Base-by-base conservation (phyloP, 169 alveolate species). In the Condylostoma magnum region DNA sequence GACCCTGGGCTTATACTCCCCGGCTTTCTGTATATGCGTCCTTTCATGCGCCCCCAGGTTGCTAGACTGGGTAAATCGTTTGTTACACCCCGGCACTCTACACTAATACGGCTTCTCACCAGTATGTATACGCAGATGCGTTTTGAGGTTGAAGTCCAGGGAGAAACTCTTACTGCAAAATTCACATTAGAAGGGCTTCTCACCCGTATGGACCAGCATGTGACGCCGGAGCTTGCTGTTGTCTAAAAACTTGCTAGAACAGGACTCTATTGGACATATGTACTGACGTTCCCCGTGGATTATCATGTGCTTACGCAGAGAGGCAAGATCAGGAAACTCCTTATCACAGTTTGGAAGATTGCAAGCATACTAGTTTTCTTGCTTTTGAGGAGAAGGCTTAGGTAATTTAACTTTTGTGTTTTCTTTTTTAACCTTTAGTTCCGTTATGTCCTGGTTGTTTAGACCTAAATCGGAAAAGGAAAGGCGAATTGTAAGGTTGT, bases 51-150 rank as follows among this genome's bases (percentile, higher is more conserved):
- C 96, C 48, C 87, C 81, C 6, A 91, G 83, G 70, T 91, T 87
- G 8, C 92, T 81, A 8, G 88, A 79, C 77, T 91, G 87, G 37
- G 95, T 91, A 52, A 91, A 91, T 75, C 93, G 71, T 63, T 86
- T 91, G 52, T 76, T 63, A 46, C 96, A 91, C n/a, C 91, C 93
- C 41, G 93, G 90, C 66, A 58, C 82, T 25, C 65, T 77, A 30
- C 95, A 91, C 3, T 76, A 55, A 73, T 91, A 91, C 2, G 96
- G 96, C 60, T 87, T 91, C 66, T 91, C 96, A 28, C 96, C 96
- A 12, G 96, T 91, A 51, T 91, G 96, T 18, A 90, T 87, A 50
- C 94, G 69, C 43, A 87, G 51, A 70, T 91, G 96, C 3, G 93
- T 85, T 72, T 82, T 87, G 25, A 91, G 71, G 72, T 91, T 87